Percentiles rank a stretch among this genome's conserved stretches.
Evolutionary conservation across 306 rosid species (phyloP).

Genomic region (Cyamopsis tetragonoloba): DNA sequence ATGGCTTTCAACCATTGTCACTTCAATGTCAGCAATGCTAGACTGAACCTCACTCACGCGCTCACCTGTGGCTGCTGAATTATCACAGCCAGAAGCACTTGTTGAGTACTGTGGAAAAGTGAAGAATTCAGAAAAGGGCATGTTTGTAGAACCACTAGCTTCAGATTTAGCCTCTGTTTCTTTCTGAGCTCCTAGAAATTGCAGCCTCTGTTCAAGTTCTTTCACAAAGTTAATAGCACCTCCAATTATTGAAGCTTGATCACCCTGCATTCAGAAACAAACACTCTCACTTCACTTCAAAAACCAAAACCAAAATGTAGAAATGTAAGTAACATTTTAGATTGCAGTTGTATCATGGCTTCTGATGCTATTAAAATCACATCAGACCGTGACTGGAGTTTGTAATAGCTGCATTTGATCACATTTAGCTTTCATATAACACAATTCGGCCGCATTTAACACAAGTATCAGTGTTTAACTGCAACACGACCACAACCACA

Average conservation of each 20-base stretch:
- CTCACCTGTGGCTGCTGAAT: conserved; percentile 30
- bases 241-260: conserved; percentile 91
- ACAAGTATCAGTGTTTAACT: too few relatives aligned
- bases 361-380: too few relatives aligned
- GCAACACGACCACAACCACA: too few relatives aligned
- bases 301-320: not conserved
- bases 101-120: conserved; percentile 77
- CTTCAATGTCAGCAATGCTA: conserved; percentile 79
- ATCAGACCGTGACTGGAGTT: too few relatives aligned
- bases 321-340: too few relatives aligned
- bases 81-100: conserved; percentile 22
- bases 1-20: conserved; percentile 92
- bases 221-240: conserved; percentile 89
- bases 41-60: conserved; percentile 27
- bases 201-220: conserved; percentile 80
- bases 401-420: too few relatives aligned
- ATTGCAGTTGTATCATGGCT: too few relatives aligned
- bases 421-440: too few relatives aligned
- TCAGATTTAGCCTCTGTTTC: conserved; percentile 15
- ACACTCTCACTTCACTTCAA: not conserved
- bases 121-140: conserved; percentile 84
- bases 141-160: not conserved
- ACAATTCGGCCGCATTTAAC: too few relatives aligned
- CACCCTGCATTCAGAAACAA: conserved; percentile 49
- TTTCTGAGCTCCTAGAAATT: conserved; percentile 53